These are phyloP conservation scores for Nicotiana undulata DNA, from an alignment of 257 asterid species.

Conservation along the genomic window DNA sequence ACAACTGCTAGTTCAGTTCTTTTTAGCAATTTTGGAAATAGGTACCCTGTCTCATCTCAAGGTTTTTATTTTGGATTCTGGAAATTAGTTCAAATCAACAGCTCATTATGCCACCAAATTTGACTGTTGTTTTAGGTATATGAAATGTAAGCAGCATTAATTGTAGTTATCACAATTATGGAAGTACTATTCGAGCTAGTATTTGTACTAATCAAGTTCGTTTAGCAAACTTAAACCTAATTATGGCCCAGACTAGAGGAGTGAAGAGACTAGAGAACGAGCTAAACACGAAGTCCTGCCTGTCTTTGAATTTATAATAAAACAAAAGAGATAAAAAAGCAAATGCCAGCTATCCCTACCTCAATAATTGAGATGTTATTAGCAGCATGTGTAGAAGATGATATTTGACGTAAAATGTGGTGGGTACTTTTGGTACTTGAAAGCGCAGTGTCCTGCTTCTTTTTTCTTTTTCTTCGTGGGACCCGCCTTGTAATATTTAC, in stretches of 20 bases:
- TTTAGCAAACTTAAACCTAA: not conserved
- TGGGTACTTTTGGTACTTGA: constrained; percentile 8
- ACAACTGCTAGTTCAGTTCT: not conserved
- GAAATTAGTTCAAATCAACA: not conserved
- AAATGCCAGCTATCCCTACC: not conserved
- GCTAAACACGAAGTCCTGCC: not conserved
- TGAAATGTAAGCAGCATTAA: not conserved
- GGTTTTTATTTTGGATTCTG: not conserved
- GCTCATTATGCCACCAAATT: not conserved
- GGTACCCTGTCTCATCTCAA: not conserved
- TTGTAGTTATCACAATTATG: not conserved
- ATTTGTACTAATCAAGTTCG: not conserved
- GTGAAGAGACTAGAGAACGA: not conserved
- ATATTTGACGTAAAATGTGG: not conserved
- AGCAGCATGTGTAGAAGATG: not conserved
- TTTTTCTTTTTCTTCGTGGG: not conserved
- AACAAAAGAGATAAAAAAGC: not conserved
- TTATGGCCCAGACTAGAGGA: not conserved
- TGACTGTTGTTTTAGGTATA: not conserved
- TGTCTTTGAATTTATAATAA: not conserved
- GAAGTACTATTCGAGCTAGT: not conserved
- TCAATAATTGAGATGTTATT: not conserved
- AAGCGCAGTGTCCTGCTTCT: not conserved
- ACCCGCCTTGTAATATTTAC: not conserved
- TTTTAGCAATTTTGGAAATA: not conserved